Evolutionary conservation across 306 rosid genomes (phyloP), one percentile per base, ranked within the genome.

Genomic region (Acmispon strigosus): DNA sequence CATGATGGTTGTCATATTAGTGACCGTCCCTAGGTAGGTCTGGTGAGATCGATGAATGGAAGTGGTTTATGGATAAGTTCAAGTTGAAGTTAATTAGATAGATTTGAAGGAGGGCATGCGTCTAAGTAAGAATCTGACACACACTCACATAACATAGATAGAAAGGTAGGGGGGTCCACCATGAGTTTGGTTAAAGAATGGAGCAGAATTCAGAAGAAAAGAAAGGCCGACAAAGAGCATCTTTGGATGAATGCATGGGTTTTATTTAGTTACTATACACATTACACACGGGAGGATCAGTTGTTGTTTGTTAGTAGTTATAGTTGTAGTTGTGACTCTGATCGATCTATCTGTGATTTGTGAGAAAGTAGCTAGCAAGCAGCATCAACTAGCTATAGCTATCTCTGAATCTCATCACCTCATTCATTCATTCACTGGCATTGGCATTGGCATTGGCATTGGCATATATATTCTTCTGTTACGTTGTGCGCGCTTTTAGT

Each of bases 161-260:
- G 22, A 16, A 14, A 22, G 15, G 13, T 2, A 7, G 47, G 8
- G 65, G 78, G 74, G 75, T 24, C 81, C 72, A 37, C 42, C 56
- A 50, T 15, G 75, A 64, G 47, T 42, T 22, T 42, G 29, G 74
- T 11, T 15, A 54, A 52, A 53, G 62, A 60, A 43, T 73, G 58
- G 44, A 57, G 39, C 15, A 63, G 5, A 7, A 1, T 0, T 12
- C 4, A 29, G 11, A 73, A 67, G 1, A 70, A 54, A 34, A 37
- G 56, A 11, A 8, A 75, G 76, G 57, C 81, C 87, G 92, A 89
- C 96, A 87, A 83, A 87, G 85, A 80, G 98, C 98, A 92, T 89
- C 95, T 87, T 84, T 62, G 48, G 76, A 73, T 62, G 48, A 74
- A 73, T 80, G 83, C 83, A 80, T 80, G 83, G 76, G 45, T 52